Evolutionary conservation across 2,329 filamentous ascomycete genomes (phyloP), one percentile per base, ranked within the genome.

Genomic region (Fusarium musae): DNA sequence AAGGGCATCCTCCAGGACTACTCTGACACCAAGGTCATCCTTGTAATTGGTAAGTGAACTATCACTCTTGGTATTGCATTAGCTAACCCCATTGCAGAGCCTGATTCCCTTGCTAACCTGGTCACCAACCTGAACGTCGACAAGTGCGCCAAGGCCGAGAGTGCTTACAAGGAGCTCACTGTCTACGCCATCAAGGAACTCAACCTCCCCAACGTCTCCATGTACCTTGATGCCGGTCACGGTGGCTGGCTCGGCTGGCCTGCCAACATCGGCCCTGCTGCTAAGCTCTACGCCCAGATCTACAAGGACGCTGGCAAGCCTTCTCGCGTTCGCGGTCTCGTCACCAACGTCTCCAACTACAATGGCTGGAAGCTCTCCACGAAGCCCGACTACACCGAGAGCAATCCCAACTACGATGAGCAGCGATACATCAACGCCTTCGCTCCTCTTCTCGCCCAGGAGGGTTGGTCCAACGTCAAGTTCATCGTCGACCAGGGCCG

Each of bases 401-500:
- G 82, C 76, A 86, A 88, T 80, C 75, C 80, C 66, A 83, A 85
- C 76, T 88, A 87, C 74, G 88, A 90, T 73, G 84, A 85, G 76
- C 86, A 79, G 66, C 87, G 86, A 79, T 95, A 90, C 81, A 83
- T 88, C 42, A 78, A 85, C 54, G 92, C 91, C 62, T 90, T 96
- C 76, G 90, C 90, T 12, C 86, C 89, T 10, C 87, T 91, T 30
- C 88, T 93, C 37, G 83, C 85, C 4, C 78, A 83, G 1, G 73
- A 79, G 34, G 85, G 86, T 66, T 87, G 83, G 81, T 28, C 77
- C 6, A 77, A 81, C 43, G 84, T 83, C 15, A 81, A 85, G 75
- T 87, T 87, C 80, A 85, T 88, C 75, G 81, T 84, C 15, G 86
- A 87, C 72, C 84, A 85, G 49, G 84, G 86, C 67, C 90, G 91